Base-by-base conservation (phyloP, 371 early-diverging fungal species). In the Blakeslea trispora region DNA sequence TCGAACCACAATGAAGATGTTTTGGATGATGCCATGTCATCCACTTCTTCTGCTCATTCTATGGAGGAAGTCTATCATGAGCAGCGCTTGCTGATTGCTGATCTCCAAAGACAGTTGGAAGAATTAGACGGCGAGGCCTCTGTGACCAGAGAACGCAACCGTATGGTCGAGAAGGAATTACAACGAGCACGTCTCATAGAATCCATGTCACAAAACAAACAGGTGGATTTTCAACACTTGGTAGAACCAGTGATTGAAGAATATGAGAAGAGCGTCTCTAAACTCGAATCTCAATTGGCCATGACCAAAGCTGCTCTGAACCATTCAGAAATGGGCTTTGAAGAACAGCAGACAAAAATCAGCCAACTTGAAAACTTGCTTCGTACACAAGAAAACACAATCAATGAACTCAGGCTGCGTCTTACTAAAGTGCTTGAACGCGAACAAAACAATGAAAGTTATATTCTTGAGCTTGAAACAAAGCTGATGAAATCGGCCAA, bases 241-340 rank as follows among this genome's bases (percentile, higher is more conserved):
- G 85, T 83, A 1, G 88, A 84, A 34, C 84, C 86, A 17, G 82
- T 85, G 19, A 84, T 84, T 58, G 82, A 86, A 61, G 83, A 88
- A 51, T 84, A 86, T 53, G 85, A 84, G 68, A 88, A 85, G 63
- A 77, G 77, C 24, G 78, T 84, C 1, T 63, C 83, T 0, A 69
- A 63, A 2, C 68, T 88, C 2, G 85, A 85, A 58, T 73, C 77
- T 3, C 78, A 83, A 41, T 64, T 84, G n/a, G 76, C 81, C n/a
- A 57, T 81, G 61, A 66, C 82, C 1, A 69, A 72, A 40, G 83
- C 85, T 3, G 82, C 82, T 0, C 23, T 81, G 19, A 72, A 70
- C 28, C 81, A 81, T 41, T 71, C 83, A 1, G 80, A 81, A 43
- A 61, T 63, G 17, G 68, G 72, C 1, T 53, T 73, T 45, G 78